A percentile compares a stretch with the other conserved stretches of the same genome.
These are phyloP conservation scores for Alloteropsis semialata DNA, from an alignment of 176 grass and related monocot genomes.

Conservation along the genomic window DNA sequence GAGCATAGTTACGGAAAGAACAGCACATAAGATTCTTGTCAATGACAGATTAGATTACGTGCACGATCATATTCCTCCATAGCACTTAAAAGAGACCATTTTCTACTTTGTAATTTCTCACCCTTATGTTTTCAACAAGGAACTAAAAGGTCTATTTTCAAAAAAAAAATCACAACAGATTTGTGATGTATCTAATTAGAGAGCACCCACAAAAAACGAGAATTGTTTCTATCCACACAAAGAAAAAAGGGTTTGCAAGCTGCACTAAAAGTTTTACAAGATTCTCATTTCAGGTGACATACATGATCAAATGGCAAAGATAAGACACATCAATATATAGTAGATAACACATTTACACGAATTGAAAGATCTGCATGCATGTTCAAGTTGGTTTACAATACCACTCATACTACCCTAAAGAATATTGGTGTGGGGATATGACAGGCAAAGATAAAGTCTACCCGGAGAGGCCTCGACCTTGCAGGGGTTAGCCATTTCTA, in stretches of 20 bases:
- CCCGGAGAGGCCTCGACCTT: neutral
- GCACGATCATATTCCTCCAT: neutral
- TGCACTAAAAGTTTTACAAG: neutral
- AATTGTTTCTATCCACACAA: neutral
- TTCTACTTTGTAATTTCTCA: neutral
- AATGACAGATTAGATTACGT: neutral
- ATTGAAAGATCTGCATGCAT: neutral
- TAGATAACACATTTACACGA: neutral
- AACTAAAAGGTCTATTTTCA: neutral
- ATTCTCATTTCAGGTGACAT: neutral
- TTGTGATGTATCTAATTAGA: neutral
- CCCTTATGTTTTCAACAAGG: neutral
- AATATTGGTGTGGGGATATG: neutral
- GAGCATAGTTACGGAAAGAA: constrained; percentile 9
- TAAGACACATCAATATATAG: neutral
- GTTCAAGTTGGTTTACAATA: neutral
- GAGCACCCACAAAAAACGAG: neutral
- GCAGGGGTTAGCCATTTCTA: constrained; percentile 1
- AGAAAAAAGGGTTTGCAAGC: neutral
- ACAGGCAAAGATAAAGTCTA: constrained; percentile 24
- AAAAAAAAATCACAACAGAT: neutral
- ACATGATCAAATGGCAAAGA: neutral
- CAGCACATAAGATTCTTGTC: constrained; percentile 8
- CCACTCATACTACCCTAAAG: neutral
- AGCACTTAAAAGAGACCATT: neutral